Evolutionary conservation across 495 filamentous ascomycete genomes (phyloP), one percentile per base, ranked within the genome.

Genomic region (Parachaetomium inaequale): DNA sequence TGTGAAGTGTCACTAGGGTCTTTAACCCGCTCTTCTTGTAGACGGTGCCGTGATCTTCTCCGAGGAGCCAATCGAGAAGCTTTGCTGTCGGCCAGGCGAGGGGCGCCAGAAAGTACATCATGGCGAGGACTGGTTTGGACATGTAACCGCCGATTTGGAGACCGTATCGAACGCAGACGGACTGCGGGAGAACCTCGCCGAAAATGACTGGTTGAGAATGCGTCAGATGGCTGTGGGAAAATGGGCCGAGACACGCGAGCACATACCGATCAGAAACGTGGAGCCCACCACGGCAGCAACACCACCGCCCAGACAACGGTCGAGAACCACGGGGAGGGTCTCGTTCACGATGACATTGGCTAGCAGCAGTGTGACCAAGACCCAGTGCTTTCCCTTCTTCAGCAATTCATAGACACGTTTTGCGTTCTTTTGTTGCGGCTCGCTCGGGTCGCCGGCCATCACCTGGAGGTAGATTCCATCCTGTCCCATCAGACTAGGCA

Each of bases 341-440:
- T 98, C 94, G 75, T 98, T 98, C 54, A 96, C 96, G 68, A 98
- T 97, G 69, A 98, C 94, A 75, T 98, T 98, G 67, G 91, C 90
- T 53, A 98, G 78, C 4, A 98, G 83, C 32, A 98, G 78, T 14
- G 94, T 98, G 34, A 98, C 94, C 57, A 98, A 79, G n/a, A 98
- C 94, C 94, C 94, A 98, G 75, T 98, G 94, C 69, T 98, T 98
- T 45, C 94, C 95, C 50, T 83, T 86, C 61, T 93, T 86, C 49
- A 98, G 74, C 17, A 98, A 79, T 28, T 84, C 83, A 62, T 92
- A 83, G 1, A 98, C 94, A 63, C 84, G 87, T 28, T 80, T 82
- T 2, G 94, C 95, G 71, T 97, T 88, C 68, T 87, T 89, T 65
- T 85, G 84, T 70, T 98, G 92, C 74, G 79, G 62, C 75, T 96